phyloP scores from a whole-genome alignment of 306 rosid genomes.

The Chamaecrista fasciculata region DNA sequence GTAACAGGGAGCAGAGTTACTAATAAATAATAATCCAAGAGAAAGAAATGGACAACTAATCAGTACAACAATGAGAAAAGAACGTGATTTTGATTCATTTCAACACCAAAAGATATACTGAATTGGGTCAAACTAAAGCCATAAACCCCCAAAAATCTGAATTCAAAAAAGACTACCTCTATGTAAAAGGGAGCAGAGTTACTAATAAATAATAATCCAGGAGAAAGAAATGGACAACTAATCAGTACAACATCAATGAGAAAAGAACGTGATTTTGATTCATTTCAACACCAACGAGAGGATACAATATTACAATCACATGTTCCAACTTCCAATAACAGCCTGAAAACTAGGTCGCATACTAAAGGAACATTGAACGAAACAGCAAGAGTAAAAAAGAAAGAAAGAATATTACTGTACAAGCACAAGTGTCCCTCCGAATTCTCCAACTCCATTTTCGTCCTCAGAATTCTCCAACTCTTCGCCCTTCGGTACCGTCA shows the following conservation, averaged over 20 bases:
- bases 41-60: background rate
- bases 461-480: conserved; percentile 35
- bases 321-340: conserved; percentile 1
- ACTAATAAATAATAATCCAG: background rate
- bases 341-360: conserved; percentile 29
- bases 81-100: conserved; percentile 1
- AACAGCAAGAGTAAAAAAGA: background rate
- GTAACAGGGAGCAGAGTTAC: background rate
- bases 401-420: conserved; percentile 48
- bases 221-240: background rate
- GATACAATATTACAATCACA: no score
- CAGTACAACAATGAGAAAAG: background rate
- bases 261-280: background rate
- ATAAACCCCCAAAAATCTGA: conserved; percentile 47
- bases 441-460: conserved; percentile 39
- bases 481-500: conserved; percentile 68
- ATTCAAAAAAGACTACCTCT: conserved; percentile 3
- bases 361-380: conserved; percentile 19
- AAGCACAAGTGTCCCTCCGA: conserved; percentile 69
- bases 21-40: background rate
- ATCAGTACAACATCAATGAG: background rate
- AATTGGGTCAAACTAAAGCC: background rate
- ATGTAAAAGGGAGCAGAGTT: background rate
- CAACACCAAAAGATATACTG: background rate
- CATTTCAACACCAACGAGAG: conserved; percentile 23